Evolutionary conservation across 768 basidiomycete species (phyloP).

Genomic region (Suillus variegatus): DNA sequence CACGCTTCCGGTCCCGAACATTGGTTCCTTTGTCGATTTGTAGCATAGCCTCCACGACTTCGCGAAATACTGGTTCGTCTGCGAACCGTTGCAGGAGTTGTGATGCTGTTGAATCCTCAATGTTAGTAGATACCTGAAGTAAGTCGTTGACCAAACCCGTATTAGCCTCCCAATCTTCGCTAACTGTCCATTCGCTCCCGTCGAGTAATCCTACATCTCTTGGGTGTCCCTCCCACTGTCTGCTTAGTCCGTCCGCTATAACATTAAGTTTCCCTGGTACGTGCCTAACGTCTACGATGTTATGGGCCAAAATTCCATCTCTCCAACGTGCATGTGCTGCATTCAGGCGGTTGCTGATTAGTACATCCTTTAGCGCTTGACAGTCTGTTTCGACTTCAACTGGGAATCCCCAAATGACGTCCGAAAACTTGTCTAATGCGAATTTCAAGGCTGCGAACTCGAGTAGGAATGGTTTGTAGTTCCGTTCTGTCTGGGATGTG

Average conservation of each 20-base stretch:
- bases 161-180: too few relatives aligned
- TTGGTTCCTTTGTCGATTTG: too few relatives aligned
- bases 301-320: slow-evolving; percentile 26
- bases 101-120: neutral
- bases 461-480: neutral
- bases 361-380: too few relatives aligned
- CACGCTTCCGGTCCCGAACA: too few relatives aligned
- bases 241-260: neutral
- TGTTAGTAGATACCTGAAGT: too few relatives aligned
- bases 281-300: slow-evolving; percentile 18
- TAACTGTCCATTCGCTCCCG: neutral
- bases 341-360: too few relatives aligned
- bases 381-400: too few relatives aligned
- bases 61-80: neutral
- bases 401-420: too few relatives aligned
- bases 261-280: neutral
- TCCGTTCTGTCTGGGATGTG: neutral
- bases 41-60: too few relatives aligned
- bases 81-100: neutral
- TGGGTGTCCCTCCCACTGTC: slow-evolving; percentile 7
- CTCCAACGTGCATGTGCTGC: slow-evolving; percentile 27
- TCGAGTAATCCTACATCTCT: neutral
- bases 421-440: too few relatives aligned
- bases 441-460: too few relatives aligned
- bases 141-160: neutral